Conservation (phyloP, 768 basidiomycete genomes). For the Suillus tomentosus region DNA sequence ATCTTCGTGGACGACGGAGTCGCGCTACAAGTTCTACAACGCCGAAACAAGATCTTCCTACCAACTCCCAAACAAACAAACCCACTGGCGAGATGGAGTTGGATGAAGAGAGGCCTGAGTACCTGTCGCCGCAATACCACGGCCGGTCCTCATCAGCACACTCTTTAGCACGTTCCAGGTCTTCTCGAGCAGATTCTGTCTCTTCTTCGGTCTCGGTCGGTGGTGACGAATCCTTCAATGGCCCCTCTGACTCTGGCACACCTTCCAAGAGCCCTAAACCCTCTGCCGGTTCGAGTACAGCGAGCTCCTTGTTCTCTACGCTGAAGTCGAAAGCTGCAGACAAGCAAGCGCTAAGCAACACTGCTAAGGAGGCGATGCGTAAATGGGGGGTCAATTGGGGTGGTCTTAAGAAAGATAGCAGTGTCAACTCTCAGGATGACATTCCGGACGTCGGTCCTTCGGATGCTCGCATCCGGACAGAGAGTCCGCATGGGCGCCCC, state of each 20-base stretch:
- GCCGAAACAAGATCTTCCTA: slow-evolving; percentile 31
- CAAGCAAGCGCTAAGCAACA: slow-evolving; percentile 83
- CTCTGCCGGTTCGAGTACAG: slow-evolving; percentile 39
- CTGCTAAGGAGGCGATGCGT: slow-evolving; percentile 86
- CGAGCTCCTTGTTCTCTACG: slow-evolving; percentile 71
- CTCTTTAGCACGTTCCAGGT: slow-evolving; percentile 35
- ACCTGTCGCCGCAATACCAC: slow-evolving; percentile 18
- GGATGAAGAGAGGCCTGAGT: slow-evolving; percentile 21
- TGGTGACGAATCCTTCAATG: slow-evolving; percentile 30
- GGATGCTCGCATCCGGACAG: slow-evolving; percentile 37
- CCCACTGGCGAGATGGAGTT: slow-evolving; percentile 21
- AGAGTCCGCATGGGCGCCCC: slow-evolving; percentile 46
- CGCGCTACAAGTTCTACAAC: slow-evolving; percentile 28
- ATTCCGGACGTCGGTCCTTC: slow-evolving; percentile 43
- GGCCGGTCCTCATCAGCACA: slow-evolving; percentile 49
- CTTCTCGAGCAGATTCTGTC: slow-evolving; percentile 38
- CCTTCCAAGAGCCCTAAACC: slow-evolving; percentile 41
- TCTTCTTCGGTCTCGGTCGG: slow-evolving; percentile 36
- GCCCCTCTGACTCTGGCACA: slow-evolving; percentile 36
- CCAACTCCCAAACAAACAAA: slow-evolving; percentile 7
- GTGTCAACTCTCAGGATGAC: slow-evolving; percentile 39
- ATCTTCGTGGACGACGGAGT: slow-evolving; percentile 23
- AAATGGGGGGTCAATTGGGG: slow-evolving; percentile 92
- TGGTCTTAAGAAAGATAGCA: slow-evolving; percentile 56
- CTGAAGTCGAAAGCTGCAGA: slow-evolving; percentile 77